Percentiles rank a stretch among this genome's conserved stretches.
These are phyloP conservation scores for Mercurialis annua DNA, from an alignment of 345 rosid genomes.

Conservation along the genomic window DNA sequence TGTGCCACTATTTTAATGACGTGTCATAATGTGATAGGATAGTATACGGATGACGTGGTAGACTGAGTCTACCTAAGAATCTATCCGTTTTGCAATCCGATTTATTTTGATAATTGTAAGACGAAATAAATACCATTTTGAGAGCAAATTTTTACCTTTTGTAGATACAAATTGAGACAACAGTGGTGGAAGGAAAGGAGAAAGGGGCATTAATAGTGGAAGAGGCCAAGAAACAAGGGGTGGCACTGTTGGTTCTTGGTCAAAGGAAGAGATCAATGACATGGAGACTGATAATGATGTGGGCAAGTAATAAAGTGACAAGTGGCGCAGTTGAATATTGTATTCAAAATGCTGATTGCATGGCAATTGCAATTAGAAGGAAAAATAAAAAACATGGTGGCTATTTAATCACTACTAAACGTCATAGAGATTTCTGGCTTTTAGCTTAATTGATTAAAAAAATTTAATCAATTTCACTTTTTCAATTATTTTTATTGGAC, in stretches of 20 bases:
- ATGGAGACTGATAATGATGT: constrained; percentile 77
- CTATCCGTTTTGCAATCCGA: no score
- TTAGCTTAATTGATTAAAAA: constrained; percentile 41
- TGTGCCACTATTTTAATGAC: no score
- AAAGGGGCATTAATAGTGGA: constrained; percentile 78
- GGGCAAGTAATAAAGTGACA: constrained; percentile 48
- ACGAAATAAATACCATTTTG: no score
- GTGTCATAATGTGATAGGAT: no score
- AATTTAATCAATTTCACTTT: neutral
- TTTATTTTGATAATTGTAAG: no score
- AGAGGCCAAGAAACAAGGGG: constrained; percentile 71
- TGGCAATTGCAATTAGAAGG: constrained; percentile 87
- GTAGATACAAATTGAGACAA: constrained; percentile 62
- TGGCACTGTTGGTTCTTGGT: constrained; percentile 60
- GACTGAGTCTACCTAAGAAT: no score
- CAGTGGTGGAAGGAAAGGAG: constrained; percentile 68
- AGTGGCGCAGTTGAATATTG: constrained; percentile 75
- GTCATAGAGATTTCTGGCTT: constrained; percentile 97
- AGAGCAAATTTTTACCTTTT: neutral
- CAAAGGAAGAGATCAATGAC: constrained; percentile 70
- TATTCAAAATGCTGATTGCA: constrained; percentile 75
- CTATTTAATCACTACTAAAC: constrained; percentile 84
- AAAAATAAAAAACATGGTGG: constrained; percentile 84
- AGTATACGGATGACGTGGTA: no score
- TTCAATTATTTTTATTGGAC: neutral